A percentile compares a stretch with the other conserved stretches of the same genome.
Evolutionary conservation across 1,284 basidiomycete species (phyloP).

Genomic region (Sporisorium exsertum): DNA sequence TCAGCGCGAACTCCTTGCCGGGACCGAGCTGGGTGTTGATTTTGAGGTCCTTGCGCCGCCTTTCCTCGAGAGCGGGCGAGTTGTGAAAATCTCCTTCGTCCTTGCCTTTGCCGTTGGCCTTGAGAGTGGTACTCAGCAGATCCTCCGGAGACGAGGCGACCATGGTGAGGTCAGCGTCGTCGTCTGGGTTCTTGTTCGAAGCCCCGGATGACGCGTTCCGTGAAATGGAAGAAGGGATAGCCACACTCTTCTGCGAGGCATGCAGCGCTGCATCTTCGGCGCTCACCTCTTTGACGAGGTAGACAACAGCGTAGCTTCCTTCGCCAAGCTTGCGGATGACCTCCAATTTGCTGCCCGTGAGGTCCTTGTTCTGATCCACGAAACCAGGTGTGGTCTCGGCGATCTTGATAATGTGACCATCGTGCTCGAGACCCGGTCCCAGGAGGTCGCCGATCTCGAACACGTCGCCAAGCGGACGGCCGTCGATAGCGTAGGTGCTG

Average conservation of each 20-base stretch:
- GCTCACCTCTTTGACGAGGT: constrained; percentile 64
- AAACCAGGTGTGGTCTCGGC: constrained; percentile 63
- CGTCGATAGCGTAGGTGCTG: constrained; percentile 31
- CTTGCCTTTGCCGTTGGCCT: constrained; percentile 32
- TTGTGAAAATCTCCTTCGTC: constrained; percentile 40
- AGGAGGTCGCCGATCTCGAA: constrained; percentile 64
- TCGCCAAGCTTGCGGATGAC: constrained; percentile 64
- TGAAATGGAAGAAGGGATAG: constrained; percentile 22
- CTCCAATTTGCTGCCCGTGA: constrained; percentile 56
- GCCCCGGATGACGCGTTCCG: not conserved
- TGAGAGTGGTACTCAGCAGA: constrained; percentile 46
- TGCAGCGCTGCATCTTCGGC: constrained; percentile 31
- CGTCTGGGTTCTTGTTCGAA: constrained; percentile 5
- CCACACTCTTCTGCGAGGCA: constrained; percentile 19
- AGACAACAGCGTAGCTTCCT: constrained; percentile 68
- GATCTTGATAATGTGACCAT: constrained; percentile 61
- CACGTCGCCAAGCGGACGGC: constrained; percentile 49
- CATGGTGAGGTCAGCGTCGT: constrained; percentile 47
- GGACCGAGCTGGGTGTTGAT: constrained; percentile 33
- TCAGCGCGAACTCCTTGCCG: constrained; percentile 86
- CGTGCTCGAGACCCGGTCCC: constrained; percentile 64
- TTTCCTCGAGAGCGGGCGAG: constrained; percentile 46
- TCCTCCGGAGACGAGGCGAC: constrained; percentile 37
- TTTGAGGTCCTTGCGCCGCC: constrained; percentile 49
- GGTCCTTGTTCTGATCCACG: constrained; percentile 56